Base-by-base conservation (phyloP, 1,284 basidiomycete species). In the Porphyrellus sp. region DNA sequence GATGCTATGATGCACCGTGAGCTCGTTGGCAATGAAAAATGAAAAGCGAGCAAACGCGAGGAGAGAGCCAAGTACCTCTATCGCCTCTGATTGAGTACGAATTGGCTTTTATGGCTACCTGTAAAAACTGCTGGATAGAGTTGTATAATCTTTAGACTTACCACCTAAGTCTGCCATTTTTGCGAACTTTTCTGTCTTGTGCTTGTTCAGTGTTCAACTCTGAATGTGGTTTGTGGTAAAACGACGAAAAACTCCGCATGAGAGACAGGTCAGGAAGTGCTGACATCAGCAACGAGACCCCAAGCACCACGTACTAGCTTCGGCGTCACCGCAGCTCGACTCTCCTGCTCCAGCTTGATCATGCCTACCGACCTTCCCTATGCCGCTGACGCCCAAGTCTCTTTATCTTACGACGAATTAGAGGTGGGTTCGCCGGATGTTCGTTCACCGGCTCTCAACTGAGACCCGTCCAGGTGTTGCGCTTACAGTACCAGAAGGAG, bases 331-430 rank as follows among this genome's bases (percentile, higher is more conserved):
- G 57, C 64, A 64, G 57, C 46, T 35, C 27, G 8, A 16, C 35
- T 25, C 46, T 40, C 16, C 35, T 37, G 34, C 24, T 31, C 54
- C 49, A 34, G 21, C 42, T 41, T 52, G 39, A 55, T 58, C 56
- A 87, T 86, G 86, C 67, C 83, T 34, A 90, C 89, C 49, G 91
- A 95, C 63, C 77, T 98, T n/a, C 94, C 94, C 18, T 98, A 98
- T 72, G 94, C 95, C 55, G 94, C 93, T 20, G 94, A 98, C 70
- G 95, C 93, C 9, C 87, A 96, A 69, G 81, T 89, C 43, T 93
- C 93, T 7, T 77, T 98, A 24, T 82, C 87, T 4, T 93, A 83
- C 66, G 92, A 96, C 60, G 94, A 98, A 72, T 80, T 98, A 27
- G 86, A 93, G 74, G 93, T 95, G 53, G 6, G 58, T 37, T 11